A percentile compares a stretch with the other conserved stretches of the same genome.
These are phyloP conservation scores for Phoenix roebelenii DNA, from an alignment of 176 grass and related monocot species.

Conservation along the genomic window DNA sequence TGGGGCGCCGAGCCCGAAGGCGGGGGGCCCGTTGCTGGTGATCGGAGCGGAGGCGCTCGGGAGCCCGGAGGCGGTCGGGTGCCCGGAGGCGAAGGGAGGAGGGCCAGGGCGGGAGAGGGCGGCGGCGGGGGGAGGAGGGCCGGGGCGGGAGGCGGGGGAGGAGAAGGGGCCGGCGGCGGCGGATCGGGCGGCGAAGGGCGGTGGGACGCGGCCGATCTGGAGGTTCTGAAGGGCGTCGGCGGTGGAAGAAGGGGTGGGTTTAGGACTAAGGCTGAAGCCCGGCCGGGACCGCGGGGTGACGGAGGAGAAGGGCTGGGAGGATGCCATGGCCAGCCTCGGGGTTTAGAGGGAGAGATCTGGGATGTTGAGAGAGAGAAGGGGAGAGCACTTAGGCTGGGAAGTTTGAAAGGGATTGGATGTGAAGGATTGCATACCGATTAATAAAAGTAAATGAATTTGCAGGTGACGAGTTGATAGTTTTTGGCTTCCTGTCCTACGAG, in stretches of 20 bases:
- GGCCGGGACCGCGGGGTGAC: conserved; percentile 16
- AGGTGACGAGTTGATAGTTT: no score
- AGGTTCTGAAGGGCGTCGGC: conserved; percentile 35
- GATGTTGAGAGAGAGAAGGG: no score
- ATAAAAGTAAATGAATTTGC: no score
- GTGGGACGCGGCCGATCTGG: conserved; percentile 44
- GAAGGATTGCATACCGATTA: no score
- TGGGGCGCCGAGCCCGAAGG: background rate
- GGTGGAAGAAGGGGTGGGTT: conserved; percentile 17
- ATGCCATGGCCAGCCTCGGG: conserved; percentile 15
- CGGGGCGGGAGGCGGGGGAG: background rate
- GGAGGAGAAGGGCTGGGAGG: conserved; percentile 5
- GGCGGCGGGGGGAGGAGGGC: conserved; percentile 7
- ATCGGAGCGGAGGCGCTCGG: background rate
- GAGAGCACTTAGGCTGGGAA: no score
- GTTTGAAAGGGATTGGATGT: no score
- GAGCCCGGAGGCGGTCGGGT: background rate
- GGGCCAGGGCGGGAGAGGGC: background rate
- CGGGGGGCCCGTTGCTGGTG: conserved; percentile 4
- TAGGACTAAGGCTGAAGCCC: conserved; percentile 21
- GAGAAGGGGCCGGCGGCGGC: background rate
- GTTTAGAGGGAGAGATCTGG: no score
- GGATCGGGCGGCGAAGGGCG: conserved; percentile 1
- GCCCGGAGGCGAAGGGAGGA: conserved; percentile 3
- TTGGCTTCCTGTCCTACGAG: no score